Evolutionary conservation across 2,329 filamentous ascomycete genomes (phyloP).

Genomic region (Aaosphaeria arxii): DNA sequence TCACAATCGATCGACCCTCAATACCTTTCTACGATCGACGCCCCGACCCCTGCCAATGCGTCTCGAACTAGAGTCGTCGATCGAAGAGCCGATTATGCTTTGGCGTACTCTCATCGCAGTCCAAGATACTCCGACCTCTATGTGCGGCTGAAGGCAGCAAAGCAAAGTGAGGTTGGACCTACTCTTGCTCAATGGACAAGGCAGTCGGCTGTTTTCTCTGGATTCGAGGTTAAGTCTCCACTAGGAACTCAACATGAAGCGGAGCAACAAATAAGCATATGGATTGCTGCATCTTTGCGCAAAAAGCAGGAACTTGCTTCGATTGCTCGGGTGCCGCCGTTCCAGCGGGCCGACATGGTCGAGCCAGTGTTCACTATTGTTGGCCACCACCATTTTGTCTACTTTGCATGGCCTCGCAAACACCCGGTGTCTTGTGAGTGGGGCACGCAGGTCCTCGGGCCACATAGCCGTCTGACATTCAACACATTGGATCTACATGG

Average conservation of each 20-base stretch:
- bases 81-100: conserved; percentile 12
- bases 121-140: conserved; percentile 8
- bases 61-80: conserved; percentile 1
- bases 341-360: not conserved
- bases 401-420: conserved; percentile 7
- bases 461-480: too few species aligned
- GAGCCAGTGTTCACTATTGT: conserved; percentile 12
- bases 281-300: conserved; percentile 15
- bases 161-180: conserved; percentile 4
- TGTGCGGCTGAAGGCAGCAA: conserved; percentile 5
- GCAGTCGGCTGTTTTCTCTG: conserved; percentile 8
- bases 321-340: too few species aligned
- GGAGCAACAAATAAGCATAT: conserved; percentile 14
- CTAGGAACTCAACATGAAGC: conserved; percentile 12
- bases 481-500: conserved; percentile 10
- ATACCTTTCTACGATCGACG: conserved; percentile 7
- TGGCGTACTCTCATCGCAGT: conserved; percentile 11
- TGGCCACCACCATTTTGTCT: conserved; percentile 13
- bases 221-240: conserved; percentile 14
- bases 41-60: conserved; percentile 3
- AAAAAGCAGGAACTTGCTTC: conserved; percentile 16
- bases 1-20: conserved; percentile 10
- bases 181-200: conserved; percentile 8
- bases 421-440: conserved; percentile 3
- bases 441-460: conserved; percentile 7